Evolutionary conservation across 2,329 filamentous ascomycete species (phyloP), one percentile per base, ranked within the genome.

Genomic region (Setomelanomma holmii): DNA sequence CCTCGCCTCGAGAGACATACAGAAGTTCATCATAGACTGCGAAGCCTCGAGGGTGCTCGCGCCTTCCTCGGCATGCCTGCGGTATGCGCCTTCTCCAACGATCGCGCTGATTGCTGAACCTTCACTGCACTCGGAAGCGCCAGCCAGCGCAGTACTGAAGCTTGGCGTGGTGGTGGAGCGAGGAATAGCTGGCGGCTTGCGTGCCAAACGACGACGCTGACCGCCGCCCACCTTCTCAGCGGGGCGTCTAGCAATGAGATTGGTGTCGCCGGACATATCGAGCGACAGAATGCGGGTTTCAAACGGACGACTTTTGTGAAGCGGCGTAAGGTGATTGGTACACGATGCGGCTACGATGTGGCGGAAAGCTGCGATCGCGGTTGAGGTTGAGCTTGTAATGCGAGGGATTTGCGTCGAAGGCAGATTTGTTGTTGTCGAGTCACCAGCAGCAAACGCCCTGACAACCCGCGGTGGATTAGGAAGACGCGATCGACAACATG

Each of bases 161-260:
- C 27, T 36, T 24, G 65, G 55, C 38, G 52, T 51, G 14, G 61
- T 65, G 27, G 38, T 55, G 10, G 60, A 60, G 17, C 61, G 60
- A 23, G 57, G 51, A 3, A 56, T 43, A 27, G 59, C 55, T 39
- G n/a, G 23, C 17, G 14, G 36, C 20, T 22, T n/a, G 35, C 65
- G 67, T 5, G 46, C 30, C 33, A 63, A 48, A 24, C 63, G 63
- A 46, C 62, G 59, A 45, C 63, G 60, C 42, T 59, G 59, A 14
- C 58, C 52, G 14, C 51, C 56, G 21, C 61, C 51, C 40, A 49
- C 48, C 20, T 49, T n/a, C n/a, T n/a, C 42, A 7, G 57, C 55
- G 12, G 57, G 55, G 8, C 38, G 33, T 20, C 21, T 41, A 5
- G 45, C 44, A 10, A 58, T 23, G 33, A 22, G 40, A 27, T 49